phyloP scores from a whole-genome alignment of 2,329 filamentous ascomycete genomes.

The Alternaria sp. region DNA sequence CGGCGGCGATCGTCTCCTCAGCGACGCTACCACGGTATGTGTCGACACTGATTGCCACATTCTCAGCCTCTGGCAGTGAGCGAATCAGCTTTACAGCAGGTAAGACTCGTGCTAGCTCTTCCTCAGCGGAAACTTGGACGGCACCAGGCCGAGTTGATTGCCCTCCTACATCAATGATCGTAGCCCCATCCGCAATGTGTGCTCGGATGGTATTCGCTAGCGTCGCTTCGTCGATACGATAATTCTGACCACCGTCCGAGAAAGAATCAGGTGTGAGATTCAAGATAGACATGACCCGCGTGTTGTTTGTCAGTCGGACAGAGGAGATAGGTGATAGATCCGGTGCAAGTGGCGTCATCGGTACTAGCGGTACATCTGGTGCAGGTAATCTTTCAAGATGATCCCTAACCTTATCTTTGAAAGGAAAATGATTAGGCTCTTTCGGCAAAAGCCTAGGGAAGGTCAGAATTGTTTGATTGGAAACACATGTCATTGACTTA shows the following conservation, averaged over 20 bases:
- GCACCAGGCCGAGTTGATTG: slow-evolving; percentile 88
- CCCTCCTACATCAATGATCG: slow-evolving; percentile 90
- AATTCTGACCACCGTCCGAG: slow-evolving; percentile 79
- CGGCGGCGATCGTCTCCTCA: slow-evolving; percentile 75
- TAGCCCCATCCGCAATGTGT: slow-evolving; percentile 75
- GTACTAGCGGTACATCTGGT: slow-evolving; percentile 48
- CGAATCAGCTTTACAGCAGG: slow-evolving; percentile 81
- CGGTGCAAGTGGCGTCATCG: slow-evolving; percentile 52
- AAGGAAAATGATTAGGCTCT: slow-evolving; percentile 57
- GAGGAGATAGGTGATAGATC: slow-evolving; percentile 37
- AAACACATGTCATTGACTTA: slow-evolving; percentile 52
- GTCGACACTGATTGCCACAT: slow-evolving; percentile 85
- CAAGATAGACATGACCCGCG: slow-evolving; percentile 90
- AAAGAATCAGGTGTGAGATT: slow-evolving; percentile 98
- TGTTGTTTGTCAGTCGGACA: slow-evolving; percentile 54
- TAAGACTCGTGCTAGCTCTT: slow-evolving; percentile 81
- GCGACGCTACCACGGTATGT: slow-evolving; percentile 91
- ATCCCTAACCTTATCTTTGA: slow-evolving; percentile 36
- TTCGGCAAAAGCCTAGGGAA: slow-evolving; percentile 37
- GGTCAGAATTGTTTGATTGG: slow-evolving; percentile 19
- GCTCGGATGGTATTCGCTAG: slow-evolving; percentile 67
- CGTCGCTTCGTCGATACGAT: slow-evolving; percentile 52
- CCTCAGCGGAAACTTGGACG: slow-evolving; percentile 71
- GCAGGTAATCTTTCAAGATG: slow-evolving; percentile 50
- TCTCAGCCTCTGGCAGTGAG: slow-evolving; percentile 66